Evolutionary conservation across 495 filamentous ascomycete species (phyloP).

Genomic region (Niebla homalea): DNA sequence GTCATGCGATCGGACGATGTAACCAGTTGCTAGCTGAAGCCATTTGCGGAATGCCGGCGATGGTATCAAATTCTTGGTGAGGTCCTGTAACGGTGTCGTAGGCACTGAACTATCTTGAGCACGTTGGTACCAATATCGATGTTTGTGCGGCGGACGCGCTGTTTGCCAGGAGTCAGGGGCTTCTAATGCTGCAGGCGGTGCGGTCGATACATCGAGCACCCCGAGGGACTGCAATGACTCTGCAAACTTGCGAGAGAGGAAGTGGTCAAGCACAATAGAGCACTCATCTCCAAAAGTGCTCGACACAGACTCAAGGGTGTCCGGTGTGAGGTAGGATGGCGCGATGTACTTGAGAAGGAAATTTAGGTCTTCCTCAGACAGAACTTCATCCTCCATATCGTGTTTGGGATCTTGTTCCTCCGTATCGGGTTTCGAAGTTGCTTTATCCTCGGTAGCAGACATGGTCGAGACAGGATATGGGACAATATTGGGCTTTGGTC

Average conservation of each 20-base stretch:
- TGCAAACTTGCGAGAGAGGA: constrained; percentile 67
- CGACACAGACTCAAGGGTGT: constrained; percentile 71
- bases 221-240: constrained; percentile 39
- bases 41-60: constrained; percentile 83
- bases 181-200: constrained; percentile 40
- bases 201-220: background rate
- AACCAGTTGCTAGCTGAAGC: constrained; percentile 67
- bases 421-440: constrained; percentile 29
- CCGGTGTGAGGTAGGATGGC: constrained; percentile 84
- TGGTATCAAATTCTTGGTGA: constrained; percentile 67
- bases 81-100: constrained; percentile 52
- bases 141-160: constrained; percentile 85
- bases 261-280: constrained; percentile 61
- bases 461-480: constrained; percentile 26
- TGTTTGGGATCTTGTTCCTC: constrained; percentile 14
- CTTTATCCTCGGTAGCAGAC: constrained; percentile 30
- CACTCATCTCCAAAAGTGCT: constrained; percentile 70
- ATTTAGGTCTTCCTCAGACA: constrained; percentile 64
- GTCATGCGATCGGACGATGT: constrained; percentile 45
- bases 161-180: constrained; percentile 49
- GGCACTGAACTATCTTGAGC: constrained; percentile 14
- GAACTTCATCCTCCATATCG: constrained; percentile 27
- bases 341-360: constrained; percentile 82
- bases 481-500: constrained; percentile 51
- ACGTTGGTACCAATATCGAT: constrained; percentile 76